A percentile compares a stretch with the other conserved stretches of the same genome.
Evolutionary conservation across 768 basidiomycete species (phyloP).

Genomic region (Mrakia frigida): DNA sequence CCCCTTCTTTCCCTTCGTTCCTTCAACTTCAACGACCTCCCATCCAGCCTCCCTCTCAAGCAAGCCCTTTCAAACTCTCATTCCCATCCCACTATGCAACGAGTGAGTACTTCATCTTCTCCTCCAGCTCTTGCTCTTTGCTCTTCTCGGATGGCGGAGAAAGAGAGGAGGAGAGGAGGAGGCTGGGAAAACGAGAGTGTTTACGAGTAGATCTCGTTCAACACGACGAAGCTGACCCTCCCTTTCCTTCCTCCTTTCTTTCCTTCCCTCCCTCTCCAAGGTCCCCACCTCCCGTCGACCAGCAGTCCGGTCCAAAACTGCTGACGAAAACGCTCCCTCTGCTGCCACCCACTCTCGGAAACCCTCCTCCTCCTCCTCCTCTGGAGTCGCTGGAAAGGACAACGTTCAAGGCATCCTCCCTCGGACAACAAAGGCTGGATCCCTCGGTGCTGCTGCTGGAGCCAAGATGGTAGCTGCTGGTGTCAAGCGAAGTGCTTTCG

Average conservation of each 20-base stretch:
- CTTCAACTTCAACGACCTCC: too few species aligned
- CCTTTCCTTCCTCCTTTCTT: neutral
- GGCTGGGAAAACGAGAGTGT: too few species aligned
- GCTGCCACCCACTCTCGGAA: conserved; percentile 36
- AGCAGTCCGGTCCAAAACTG: conserved; percentile 29
- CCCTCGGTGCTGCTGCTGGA: conserved; percentile 47
- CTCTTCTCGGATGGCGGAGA: neutral
- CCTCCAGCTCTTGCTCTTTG: too few species aligned
- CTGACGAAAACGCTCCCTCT: conserved; percentile 42
- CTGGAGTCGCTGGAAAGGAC: neutral
- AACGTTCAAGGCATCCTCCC: conserved; percentile 1
- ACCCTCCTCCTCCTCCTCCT: conserved; percentile 39
- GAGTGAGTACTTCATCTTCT: neutral
- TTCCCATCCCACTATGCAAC: conserved; percentile 11
- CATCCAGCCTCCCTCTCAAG: neutral
- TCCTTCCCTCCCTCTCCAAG: neutral
- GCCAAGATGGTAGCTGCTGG: conserved; percentile 51
- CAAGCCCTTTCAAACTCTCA: neutral
- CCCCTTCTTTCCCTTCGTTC: too few species aligned
- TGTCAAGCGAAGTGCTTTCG: conserved; percentile 64
- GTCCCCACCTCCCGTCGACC: neutral
- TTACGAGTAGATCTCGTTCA: neutral
- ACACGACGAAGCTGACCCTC: neutral
- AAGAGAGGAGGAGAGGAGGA: neutral
- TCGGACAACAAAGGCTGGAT: conserved; percentile 42